Percentiles rank a stretch among this genome's conserved stretches.
phyloP scores from a whole-genome alignment of 2,329 filamentous ascomycete genomes.

The Xylariaceae sp. region DNA sequence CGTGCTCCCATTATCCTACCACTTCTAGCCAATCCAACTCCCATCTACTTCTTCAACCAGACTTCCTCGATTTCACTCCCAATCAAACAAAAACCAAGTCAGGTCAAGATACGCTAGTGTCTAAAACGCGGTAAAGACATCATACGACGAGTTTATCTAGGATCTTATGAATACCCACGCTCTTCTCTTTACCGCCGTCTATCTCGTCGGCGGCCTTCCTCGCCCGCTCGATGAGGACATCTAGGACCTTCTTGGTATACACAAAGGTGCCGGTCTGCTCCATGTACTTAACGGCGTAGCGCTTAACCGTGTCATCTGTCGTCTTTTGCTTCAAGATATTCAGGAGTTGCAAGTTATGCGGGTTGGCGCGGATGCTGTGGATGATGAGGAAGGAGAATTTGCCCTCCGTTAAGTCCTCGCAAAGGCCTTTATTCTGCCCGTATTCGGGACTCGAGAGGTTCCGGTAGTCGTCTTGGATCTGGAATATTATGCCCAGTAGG shows the following conservation, averaged over 20 bases:
- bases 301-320: conserved; percentile 83
- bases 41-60: neutral
- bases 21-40: neutral
- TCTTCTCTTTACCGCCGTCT: conserved; percentile 64
- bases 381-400: conserved; percentile 98
- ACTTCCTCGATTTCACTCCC: too few relatives aligned
- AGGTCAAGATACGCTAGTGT: neutral
- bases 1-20: neutral
- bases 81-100: too few relatives aligned
- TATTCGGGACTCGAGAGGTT: conserved; percentile 81
- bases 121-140: neutral
- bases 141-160: conserved; percentile 66
- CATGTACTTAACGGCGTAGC: conserved; percentile 91
- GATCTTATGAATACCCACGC: conserved; percentile 66
- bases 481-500: conserved; percentile 83
- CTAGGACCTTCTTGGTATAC: conserved; percentile 75
- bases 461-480: conserved; percentile 92
- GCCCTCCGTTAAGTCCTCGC: conserved; percentile 93
- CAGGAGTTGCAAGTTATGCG: conserved; percentile 76
- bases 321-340: conserved; percentile 94
- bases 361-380: conserved; percentile 83
- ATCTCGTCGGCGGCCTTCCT: conserved; percentile 67
- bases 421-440: conserved; percentile 87
- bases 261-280: conserved; percentile 86
- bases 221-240: conserved; percentile 68